These are phyloP conservation scores for Auricularia sp. DNA, from an alignment of 768 basidiomycete genomes.

Conservation along the genomic window DNA sequence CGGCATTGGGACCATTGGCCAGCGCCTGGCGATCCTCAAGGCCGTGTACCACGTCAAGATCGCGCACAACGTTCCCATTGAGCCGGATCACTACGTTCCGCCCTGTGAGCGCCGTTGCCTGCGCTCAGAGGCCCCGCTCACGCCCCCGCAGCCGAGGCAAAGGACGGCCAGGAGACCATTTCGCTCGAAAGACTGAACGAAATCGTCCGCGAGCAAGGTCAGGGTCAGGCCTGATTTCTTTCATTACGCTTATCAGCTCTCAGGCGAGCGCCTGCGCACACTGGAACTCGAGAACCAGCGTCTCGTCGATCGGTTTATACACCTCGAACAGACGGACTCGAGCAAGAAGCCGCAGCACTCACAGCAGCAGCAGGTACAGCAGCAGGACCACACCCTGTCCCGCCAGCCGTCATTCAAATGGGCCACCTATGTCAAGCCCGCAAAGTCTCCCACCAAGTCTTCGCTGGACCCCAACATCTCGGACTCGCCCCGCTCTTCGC, in stretches of 20 bases:
- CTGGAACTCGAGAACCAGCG: constrained; percentile 74
- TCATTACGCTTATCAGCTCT: constrained; percentile 6
- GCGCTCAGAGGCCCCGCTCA: not conserved
- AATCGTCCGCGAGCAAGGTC: constrained; percentile 68
- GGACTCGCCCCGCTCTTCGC: constrained; percentile 74
- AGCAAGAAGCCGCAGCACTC: not conserved
- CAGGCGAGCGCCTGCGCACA: constrained; percentile 55
- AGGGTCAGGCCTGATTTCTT: constrained; percentile 6
- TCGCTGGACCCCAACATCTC: constrained; percentile 30
- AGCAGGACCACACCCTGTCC: constrained; percentile 35
- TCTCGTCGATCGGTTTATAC: constrained; percentile 43
- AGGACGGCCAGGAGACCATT: constrained; percentile 41
- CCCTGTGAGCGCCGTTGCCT: constrained; percentile 50
- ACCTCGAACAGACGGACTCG: constrained; percentile 1
- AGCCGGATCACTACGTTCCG: constrained; percentile 76
- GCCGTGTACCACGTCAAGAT: constrained; percentile 86
- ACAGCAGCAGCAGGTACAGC: not conserved
- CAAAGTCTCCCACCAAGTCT: constrained; percentile 71
- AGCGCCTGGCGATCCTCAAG: constrained; percentile 84
- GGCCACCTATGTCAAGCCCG: constrained; percentile 69
- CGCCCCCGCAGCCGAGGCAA: constrained; percentile 40
- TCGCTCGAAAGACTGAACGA: constrained; percentile 58
- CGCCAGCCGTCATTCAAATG: constrained; percentile 83
- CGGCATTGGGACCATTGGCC: constrained; percentile 84
- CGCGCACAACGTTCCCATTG: constrained; percentile 70